These are phyloP conservation scores for Candida nitratophila DNA, from an alignment of 805 yeast species.

Conservation along the genomic window DNA sequence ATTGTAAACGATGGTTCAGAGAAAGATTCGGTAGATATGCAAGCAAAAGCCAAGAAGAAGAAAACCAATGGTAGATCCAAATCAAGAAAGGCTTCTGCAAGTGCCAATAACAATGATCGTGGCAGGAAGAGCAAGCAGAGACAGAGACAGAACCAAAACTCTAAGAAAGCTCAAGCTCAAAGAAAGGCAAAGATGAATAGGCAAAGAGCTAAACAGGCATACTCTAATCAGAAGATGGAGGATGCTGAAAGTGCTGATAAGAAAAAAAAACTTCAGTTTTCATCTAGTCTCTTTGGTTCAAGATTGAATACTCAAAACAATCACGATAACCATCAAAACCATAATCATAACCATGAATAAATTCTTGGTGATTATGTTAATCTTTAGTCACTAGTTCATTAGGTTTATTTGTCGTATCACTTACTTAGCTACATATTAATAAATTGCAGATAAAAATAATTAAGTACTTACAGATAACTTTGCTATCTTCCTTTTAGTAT, in stretches of 20 bases:
- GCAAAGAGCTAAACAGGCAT: background rate
- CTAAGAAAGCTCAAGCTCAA: background rate
- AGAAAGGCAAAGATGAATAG: background rate
- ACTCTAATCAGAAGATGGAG: background rate
- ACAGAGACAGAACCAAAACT: background rate
- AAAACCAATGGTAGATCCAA: background rate
- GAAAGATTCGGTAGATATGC: background rate
- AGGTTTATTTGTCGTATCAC: too few species aligned
- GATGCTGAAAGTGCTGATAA: background rate
- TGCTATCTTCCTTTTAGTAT: too few species aligned
- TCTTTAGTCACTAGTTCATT: too few species aligned
- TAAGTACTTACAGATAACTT: too few species aligned
- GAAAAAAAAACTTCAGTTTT: slow-evolving; percentile 1
- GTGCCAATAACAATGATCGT: too few species aligned
- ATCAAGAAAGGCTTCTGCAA: background rate
- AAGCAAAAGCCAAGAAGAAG: background rate
- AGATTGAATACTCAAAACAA: background rate
- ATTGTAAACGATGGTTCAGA: background rate
- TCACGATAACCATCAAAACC: background rate
- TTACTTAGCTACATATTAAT: too few species aligned
- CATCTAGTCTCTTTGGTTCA: slow-evolving; percentile 1
- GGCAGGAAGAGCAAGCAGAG: too few species aligned
- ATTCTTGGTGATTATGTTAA: too few species aligned
- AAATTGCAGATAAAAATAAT: too few species aligned
- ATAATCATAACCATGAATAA: too few species aligned